Conservation (phyloP, 805 yeast species). For the Candida boleticola region DNA sequence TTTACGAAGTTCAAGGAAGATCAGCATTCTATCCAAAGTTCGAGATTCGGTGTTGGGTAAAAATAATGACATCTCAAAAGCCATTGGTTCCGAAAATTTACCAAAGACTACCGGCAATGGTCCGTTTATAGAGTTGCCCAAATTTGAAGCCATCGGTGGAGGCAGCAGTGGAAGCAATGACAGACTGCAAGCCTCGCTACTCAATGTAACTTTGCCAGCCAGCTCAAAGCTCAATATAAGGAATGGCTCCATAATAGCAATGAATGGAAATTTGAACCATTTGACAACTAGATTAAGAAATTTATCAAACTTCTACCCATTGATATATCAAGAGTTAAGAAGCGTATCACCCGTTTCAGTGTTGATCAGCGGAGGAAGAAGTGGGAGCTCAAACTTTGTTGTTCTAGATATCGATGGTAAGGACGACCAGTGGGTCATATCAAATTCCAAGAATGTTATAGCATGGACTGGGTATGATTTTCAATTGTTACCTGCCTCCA, state of each 20-base stretch:
- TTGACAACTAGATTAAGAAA: constrained; percentile 13
- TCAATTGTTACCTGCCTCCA: constrained; percentile 19
- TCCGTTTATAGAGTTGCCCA: constrained; percentile 44
- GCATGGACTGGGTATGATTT: constrained; percentile 49
- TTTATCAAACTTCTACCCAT: constrained; percentile 1
- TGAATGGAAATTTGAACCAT: constrained; percentile 40
- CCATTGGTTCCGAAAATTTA: constrained; percentile 6
- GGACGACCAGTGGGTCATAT: constrained; percentile 40
- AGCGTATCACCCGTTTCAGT: constrained; percentile 17
- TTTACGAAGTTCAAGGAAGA: no score
- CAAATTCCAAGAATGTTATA: constrained; percentile 33
- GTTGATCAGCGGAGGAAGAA: constrained; percentile 27
- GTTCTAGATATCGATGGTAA: constrained; percentile 37
- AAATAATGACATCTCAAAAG: constrained; percentile 1
- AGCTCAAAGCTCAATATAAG: constrained; percentile 35
- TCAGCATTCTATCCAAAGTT: constrained; percentile 1
- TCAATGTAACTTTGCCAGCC: constrained; percentile 45
- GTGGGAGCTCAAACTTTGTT: constrained; percentile 30
- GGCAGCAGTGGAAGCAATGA: constrained; percentile 14
- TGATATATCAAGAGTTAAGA: constrained; percentile 4
- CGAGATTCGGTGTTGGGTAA: constrained; percentile 1
- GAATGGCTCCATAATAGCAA: constrained; percentile 40
- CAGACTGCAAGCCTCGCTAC: constrained; percentile 17
- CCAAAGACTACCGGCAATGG: constrained; percentile 45
- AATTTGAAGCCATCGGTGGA: constrained; percentile 40